These are phyloP conservation scores for Termitomyces sp. DNA, from an alignment of 768 basidiomycete species.

Conservation along the genomic window DNA sequence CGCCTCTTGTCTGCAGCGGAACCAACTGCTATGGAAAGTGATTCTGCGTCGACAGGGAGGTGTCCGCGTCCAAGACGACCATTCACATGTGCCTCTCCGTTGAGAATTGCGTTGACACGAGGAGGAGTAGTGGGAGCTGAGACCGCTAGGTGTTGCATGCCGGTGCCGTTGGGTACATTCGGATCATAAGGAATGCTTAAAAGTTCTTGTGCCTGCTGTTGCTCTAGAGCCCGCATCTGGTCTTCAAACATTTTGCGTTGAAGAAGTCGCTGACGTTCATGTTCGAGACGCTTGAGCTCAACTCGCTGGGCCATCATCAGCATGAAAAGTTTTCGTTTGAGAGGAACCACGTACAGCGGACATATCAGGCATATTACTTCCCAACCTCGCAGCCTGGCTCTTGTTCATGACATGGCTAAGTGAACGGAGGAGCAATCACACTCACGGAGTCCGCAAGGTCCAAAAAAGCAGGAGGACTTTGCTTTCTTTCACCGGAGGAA, in stretches of 20 bases:
- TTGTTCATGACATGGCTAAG: constrained; percentile 18
- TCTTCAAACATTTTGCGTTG: constrained; percentile 94
- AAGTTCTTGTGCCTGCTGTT: constrained; percentile 85
- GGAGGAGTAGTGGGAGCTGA: constrained; percentile 90
- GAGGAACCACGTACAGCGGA: constrained; percentile 62
- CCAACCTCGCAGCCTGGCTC: constrained; percentile 73
- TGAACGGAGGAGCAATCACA: constrained; percentile 23
- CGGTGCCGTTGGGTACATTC: constrained; percentile 39
- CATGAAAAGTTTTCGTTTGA: neutral
- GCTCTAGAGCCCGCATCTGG: constrained; percentile 92
- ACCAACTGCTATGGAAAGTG: constrained; percentile 68
- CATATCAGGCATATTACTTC: constrained; percentile 84
- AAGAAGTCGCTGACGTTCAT: constrained; percentile 83
- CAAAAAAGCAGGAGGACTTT: constrained; percentile 89
- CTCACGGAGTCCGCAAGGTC: constrained; percentile 92
- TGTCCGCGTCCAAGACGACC: constrained; percentile 44
- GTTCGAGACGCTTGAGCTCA: constrained; percentile 87
- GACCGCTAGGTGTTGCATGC: constrained; percentile 75
- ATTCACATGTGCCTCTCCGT: constrained; percentile 49
- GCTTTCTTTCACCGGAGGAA: constrained; percentile 70
- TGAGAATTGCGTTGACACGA: constrained; percentile 69
- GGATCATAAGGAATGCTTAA: constrained; percentile 71
- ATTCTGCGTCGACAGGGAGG: constrained; percentile 57
- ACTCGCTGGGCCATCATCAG: constrained; percentile 58
- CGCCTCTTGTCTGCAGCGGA: constrained; percentile 76